Conservation (phyloP, 164 flowering plant genomes). For the Cinnamomum micranthum region DNA sequence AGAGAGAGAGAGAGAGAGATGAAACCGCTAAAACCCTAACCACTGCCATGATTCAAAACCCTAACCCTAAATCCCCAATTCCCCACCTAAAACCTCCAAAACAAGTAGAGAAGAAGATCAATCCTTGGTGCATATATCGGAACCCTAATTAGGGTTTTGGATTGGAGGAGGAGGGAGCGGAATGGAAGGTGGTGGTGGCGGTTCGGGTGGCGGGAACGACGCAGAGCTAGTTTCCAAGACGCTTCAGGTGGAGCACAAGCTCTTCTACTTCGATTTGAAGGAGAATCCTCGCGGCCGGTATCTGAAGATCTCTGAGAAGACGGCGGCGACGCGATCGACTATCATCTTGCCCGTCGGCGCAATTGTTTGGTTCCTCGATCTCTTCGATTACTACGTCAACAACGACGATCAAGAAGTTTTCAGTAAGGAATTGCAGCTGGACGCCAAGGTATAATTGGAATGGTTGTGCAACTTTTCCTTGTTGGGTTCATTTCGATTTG, state of each 20-base stretch:
- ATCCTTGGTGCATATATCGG: no score
- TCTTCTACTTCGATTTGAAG: slow-evolving; percentile 95
- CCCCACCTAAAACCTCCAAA: no score
- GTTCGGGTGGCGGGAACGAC: slow-evolving; percentile 71
- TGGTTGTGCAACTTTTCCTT: background rate
- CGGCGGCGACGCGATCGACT: slow-evolving; percentile 90
- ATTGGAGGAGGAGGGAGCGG: slow-evolving; percentile 1
- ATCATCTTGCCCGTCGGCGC: slow-evolving; percentile 88
- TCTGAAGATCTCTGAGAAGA: slow-evolving; percentile 95
- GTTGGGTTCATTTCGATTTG: background rate
- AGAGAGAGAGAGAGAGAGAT: no score
- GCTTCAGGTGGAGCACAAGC: slow-evolving; percentile 97
- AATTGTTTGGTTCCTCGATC: slow-evolving; percentile 90
- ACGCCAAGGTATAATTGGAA: slow-evolving; percentile 49
- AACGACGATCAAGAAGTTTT: slow-evolving; percentile 67
- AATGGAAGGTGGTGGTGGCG: slow-evolving; percentile 6
- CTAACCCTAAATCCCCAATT: no score
- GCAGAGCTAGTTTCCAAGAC: slow-evolving; percentile 88
- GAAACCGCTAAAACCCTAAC: no score
- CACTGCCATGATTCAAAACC: no score
- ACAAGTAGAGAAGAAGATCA: no score
- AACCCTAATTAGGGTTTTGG: background rate
- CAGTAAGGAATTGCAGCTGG: slow-evolving; percentile 98
- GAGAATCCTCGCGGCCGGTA: slow-evolving; percentile 97
- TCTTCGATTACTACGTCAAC: slow-evolving; percentile 87